Conservation (phyloP, 768 basidiomycete species). For the Psilocybe cyanescens region DNA sequence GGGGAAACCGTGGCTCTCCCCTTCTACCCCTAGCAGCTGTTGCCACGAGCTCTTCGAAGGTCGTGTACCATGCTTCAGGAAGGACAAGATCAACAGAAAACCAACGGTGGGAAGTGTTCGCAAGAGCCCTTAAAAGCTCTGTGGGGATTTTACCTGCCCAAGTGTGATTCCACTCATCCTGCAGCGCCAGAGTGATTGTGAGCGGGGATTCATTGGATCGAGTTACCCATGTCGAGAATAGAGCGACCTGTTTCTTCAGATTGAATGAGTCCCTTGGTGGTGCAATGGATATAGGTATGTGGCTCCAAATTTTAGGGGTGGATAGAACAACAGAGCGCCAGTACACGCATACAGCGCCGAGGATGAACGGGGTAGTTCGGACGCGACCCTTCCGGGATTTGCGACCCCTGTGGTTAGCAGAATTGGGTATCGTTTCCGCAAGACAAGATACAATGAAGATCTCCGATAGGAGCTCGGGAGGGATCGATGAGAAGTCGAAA, state of each 20-base stretch:
- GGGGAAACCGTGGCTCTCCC: background rate
- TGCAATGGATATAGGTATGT: constrained; percentile 12
- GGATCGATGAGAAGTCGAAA: constrained; percentile 2
- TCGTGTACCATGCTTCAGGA: constrained; percentile 22
- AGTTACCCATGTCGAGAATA: constrained; percentile 15
- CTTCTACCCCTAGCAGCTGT: background rate
- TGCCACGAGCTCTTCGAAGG: background rate
- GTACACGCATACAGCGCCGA: constrained; percentile 14
- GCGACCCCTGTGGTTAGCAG: background rate
- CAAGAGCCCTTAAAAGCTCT: constrained; percentile 17
- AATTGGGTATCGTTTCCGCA: constrained; percentile 4
- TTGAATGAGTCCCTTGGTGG: background rate
- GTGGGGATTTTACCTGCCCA: constrained; percentile 16
- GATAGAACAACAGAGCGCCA: constrained; percentile 17
- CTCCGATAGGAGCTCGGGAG: constrained; percentile 17
- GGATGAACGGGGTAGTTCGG: constrained; percentile 16
- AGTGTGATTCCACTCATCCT: constrained; percentile 15
- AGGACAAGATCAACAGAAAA: constrained; percentile 20
- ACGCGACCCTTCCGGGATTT: constrained; percentile 8
- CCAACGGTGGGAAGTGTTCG: constrained; percentile 16
- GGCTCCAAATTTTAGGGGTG: constrained; percentile 18
- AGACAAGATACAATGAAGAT: constrained; percentile 16
- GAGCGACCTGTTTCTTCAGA: constrained; percentile 4
- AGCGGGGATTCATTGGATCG: constrained; percentile 15
- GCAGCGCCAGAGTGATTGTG: constrained; percentile 19